Conservation (phyloP, 352 stramenopile genomes). For the Phytophthora pinifolia region DNA sequence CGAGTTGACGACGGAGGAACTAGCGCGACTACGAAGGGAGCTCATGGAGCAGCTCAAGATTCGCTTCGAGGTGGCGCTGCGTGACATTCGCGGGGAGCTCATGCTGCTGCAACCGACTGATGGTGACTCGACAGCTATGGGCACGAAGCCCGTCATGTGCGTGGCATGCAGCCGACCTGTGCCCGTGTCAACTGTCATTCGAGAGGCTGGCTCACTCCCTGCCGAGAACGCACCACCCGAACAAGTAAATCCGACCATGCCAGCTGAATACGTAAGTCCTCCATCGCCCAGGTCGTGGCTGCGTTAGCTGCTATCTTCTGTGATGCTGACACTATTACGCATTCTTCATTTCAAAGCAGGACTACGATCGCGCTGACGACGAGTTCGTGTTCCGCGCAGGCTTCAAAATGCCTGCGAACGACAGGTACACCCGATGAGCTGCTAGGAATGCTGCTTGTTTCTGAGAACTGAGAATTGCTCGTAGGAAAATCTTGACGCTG, state of each 20-base stretch:
- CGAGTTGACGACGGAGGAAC: conserved; percentile 62
- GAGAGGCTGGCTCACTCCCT: conserved; percentile 51
- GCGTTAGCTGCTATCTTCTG: background rate
- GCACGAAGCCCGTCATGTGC: conserved; percentile 82
- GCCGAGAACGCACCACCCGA: conserved; percentile 34
- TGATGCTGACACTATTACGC: conserved; percentile 7
- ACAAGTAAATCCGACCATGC: conserved; percentile 22
- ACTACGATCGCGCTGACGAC: conserved; percentile 66
- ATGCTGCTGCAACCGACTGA: conserved; percentile 48
- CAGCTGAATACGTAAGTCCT: conserved; percentile 27
- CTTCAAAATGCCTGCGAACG: conserved; percentile 83
- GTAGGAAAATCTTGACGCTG: conserved; percentile 70
- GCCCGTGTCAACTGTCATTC: conserved; percentile 53
- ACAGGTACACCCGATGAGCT: conserved; percentile 42
- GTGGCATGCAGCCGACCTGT: conserved; percentile 80
- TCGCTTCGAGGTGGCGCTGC: conserved; percentile 53
- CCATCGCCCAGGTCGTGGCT: background rate
- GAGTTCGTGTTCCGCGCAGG: conserved; percentile 79
- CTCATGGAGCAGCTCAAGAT: conserved; percentile 63
- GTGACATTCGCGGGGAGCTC: conserved; percentile 66
- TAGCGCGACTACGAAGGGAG: conserved; percentile 62
- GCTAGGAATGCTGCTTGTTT: background rate
- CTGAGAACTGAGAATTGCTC: conserved; percentile 6
- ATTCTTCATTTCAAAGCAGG: conserved; percentile 20
- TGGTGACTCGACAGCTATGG: conserved; percentile 73